Evolutionary conservation across 2,329 filamentous ascomycete genomes (phyloP), one percentile per base, ranked within the genome.

Genomic region (Bertia moriformis): DNA sequence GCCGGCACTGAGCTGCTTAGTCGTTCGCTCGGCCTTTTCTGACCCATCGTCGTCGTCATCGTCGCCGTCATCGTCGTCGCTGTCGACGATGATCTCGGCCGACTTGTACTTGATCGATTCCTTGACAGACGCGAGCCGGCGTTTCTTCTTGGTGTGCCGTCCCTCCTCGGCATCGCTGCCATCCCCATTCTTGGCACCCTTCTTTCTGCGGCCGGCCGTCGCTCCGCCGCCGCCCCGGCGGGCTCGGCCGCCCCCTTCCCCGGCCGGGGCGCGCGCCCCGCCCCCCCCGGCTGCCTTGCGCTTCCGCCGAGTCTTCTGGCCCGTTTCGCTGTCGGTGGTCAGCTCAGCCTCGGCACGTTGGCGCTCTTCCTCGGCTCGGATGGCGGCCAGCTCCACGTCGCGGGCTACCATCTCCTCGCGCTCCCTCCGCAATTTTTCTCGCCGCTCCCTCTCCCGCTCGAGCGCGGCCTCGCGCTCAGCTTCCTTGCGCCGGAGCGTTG

Each of bases 391-490:
- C 46, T 74, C 69, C 39, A 83, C 71, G 51, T 93, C 81, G 35
- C 77, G 72, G 42, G 87, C 83, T 14, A 78, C 69, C 52, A 96
- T 88, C 49, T 73, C 75, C 48, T 84, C 77, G 43, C 89, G 78
- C 56, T 96, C 88, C 52, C 85, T 84, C n/a, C 78, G 73, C 45
- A 96, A 80, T 61, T 85, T 84, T 44, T 81, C 76, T 49, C 85
- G 80, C 40, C 78, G 71, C 54, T 89, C 83, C 20, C 71, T 70
- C 47, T 87, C 82, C 40, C 69, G 69, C 40, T 83, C 79, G 42
- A 83, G 67, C 1, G 71, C 71, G 48, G 72, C 75, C 46, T 75
- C 67, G 33, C 79, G 76, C 52, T 79, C 78, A 45, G 87, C 87
- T 54, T 94, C 87, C 4, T 85, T 79, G 43, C 73, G 76, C 43